Percentiles rank a stretch among this genome's conserved stretches.
Evolutionary conservation across 192 early-diverging fungal species (phyloP).

Genomic region (Coemansia sp.): DNA sequence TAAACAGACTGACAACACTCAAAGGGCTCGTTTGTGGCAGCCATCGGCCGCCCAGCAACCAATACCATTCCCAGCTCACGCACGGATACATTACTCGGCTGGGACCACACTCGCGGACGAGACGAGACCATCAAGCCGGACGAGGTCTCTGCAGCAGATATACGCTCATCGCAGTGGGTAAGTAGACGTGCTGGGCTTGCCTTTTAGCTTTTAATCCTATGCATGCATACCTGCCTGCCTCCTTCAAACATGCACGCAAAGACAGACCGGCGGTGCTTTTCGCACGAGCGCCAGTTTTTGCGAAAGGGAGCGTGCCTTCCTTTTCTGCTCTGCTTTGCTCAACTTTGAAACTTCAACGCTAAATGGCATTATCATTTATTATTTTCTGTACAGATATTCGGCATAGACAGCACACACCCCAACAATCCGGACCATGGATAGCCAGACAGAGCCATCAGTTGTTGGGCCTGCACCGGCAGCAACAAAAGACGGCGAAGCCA

Average conservation of each 20-base stretch:
- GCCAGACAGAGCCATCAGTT: not conserved
- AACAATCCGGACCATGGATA: not conserved
- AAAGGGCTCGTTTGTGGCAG: not conserved
- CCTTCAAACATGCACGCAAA: too few relatives aligned
- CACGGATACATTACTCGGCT: not conserved
- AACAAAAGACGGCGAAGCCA: conserved; percentile 1
- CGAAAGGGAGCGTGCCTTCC: too few relatives aligned
- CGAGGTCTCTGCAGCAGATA: too few relatives aligned
- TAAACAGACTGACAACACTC: not conserved
- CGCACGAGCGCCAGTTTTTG: too few relatives aligned
- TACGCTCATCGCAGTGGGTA: too few relatives aligned
- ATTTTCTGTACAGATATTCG: not conserved
- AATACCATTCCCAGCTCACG: not conserved
- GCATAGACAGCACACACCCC: not conserved
- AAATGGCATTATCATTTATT: not conserved
- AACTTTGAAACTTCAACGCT: not conserved
- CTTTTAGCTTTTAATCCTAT: too few relatives aligned
- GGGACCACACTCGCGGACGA: too few relatives aligned
- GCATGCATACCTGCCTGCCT: too few relatives aligned
- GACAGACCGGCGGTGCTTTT: not conserved
- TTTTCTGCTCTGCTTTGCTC: not conserved
- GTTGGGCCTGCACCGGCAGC: not conserved
- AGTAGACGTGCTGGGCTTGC: too few relatives aligned
- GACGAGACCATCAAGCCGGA: too few relatives aligned
- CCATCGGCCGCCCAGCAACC: too few relatives aligned